Evolutionary conservation across 2,329 filamentous ascomycete genomes (phyloP), one percentile per base, ranked within the genome.

Genomic region (Microdochium paspali): DNA sequence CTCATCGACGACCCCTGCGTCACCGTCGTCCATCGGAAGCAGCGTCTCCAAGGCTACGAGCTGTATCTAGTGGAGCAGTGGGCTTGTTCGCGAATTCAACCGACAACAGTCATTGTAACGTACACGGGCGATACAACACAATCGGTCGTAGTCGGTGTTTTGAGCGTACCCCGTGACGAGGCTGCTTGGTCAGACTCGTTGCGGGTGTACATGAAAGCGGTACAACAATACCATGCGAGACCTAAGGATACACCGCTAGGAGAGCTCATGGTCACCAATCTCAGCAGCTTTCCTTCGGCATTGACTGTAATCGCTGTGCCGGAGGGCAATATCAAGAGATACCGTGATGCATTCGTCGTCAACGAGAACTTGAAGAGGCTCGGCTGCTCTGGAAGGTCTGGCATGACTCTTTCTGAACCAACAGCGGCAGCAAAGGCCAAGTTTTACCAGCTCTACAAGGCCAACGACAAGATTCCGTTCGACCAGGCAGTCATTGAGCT

Each of bases 61-160:
- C 74, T 91, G 51, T 97, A 97, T 65, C 70, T 97, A 15, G 89
- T 97, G 54, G 93, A 97, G 65, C 93, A 98, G 73, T 98, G 93
- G 93, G 89, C 89, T 5, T 96, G 90, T 66, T 96, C 91, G 12
- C 82, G 93, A 46, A 78, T 82, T 48, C 89, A 94, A 52, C 91
- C 91, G 1, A 96, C 91, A 15, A 87, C 95, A 53, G 80, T 95
- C 45, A 94, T 97, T 54, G 87, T 86, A 39, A 95, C 90, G 3
- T 96, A 93, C 61, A 97, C 91, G 0, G 93, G 91, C 47, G 90
- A 96, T 57, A 74, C 80, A 28, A 82, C 81, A 28, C 86, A 95
- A 63, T 79, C 74, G 1, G 82, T 95, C n/a, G 68, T 85, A 9
- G 90, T 88, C 4, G 84, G 85, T 3, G 84, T 97, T 10, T 70